Percentiles rank a stretch among this genome's conserved stretches.
phyloP scores from a whole-genome alignment of 1,284 basidiomycete genomes.

The Trichosporon sp. region DNA sequence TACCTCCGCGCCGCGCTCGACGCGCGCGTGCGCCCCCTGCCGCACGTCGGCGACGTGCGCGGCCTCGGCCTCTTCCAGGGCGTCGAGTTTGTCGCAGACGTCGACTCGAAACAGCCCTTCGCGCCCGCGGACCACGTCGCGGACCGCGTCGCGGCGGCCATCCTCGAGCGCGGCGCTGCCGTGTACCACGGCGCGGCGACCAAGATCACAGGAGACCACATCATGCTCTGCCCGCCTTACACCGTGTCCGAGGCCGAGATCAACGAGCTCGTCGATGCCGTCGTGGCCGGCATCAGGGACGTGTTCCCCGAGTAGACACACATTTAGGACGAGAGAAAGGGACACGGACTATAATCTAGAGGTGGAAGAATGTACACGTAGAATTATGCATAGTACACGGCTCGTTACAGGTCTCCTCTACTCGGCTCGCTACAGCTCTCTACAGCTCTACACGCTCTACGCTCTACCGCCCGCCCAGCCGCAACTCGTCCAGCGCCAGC shows the following conservation, averaged over 20 bases:
- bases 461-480: not conserved
- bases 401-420: too few relatives aligned
- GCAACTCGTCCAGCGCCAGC: constrained; percentile 3
- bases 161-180: constrained; percentile 26
- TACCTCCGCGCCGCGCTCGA: constrained; percentile 63
- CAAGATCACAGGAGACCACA: constrained; percentile 29
- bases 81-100: constrained; percentile 60
- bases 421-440: too few relatives aligned
- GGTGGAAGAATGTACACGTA: not conserved
- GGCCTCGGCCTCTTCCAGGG: constrained; percentile 74
- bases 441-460: not conserved
- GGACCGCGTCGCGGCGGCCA: constrained; percentile 23
- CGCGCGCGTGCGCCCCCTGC: constrained; percentile 50
- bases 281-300: constrained; percentile 23
- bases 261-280: constrained; percentile 10
- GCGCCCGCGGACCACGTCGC: constrained; percentile 23
- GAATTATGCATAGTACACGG: not conserved
- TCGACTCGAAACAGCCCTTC: constrained; percentile 28
- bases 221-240: constrained; percentile 39
- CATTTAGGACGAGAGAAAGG: too few relatives aligned
- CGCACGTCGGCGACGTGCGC: constrained; percentile 31
- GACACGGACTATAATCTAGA: not conserved
- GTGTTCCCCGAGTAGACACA: constrained; percentile 9
- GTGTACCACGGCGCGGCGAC: constrained; percentile 27
- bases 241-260: constrained; percentile 35